Evolutionary conservation across 768 basidiomycete species (phyloP).

Genomic region (Lactarius pseudohatsudake): DNA sequence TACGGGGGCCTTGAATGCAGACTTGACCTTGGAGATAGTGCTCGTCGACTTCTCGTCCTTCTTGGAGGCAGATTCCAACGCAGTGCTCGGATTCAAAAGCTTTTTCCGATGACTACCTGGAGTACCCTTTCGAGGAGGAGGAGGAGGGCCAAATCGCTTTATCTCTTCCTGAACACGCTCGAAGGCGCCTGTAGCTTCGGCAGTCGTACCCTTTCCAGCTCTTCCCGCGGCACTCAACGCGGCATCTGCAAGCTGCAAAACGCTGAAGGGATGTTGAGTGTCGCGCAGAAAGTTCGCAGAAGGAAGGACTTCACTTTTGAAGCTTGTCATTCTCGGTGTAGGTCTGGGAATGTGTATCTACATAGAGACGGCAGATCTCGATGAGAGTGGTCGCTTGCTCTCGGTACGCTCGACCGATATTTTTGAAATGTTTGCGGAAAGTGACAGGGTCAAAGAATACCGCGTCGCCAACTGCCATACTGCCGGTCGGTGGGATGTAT

Average conservation of each 20-base stretch:
- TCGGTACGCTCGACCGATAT: conserved; percentile 1
- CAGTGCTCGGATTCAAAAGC: not conserved
- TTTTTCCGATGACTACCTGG: not conserved
- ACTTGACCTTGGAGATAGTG: not conserved
- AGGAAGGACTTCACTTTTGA: not conserved
- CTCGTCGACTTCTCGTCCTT: not conserved
- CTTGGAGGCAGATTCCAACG: not conserved
- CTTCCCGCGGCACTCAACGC: conserved; percentile 2
- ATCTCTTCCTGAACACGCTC: not conserved
- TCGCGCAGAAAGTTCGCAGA: not conserved
- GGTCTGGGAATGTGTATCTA: not conserved
- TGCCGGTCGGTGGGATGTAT: not conserved
- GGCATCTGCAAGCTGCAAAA: conserved; percentile 3
- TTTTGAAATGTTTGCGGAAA: not conserved
- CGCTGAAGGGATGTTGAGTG: not conserved
- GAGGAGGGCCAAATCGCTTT: not conserved
- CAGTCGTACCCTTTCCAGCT: not conserved
- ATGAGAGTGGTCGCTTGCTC: conserved; percentile 3
- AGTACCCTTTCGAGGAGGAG: not conserved
- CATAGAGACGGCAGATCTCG: not conserved
- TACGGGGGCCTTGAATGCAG: not conserved
- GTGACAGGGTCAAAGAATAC: not conserved
- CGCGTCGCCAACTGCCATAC: not conserved
- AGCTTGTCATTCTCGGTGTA: not conserved
- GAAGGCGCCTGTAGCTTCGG: not conserved